phyloP scores from a whole-genome alignment of 257 asterid genomes.

The Solanum paucissectum region DNA sequence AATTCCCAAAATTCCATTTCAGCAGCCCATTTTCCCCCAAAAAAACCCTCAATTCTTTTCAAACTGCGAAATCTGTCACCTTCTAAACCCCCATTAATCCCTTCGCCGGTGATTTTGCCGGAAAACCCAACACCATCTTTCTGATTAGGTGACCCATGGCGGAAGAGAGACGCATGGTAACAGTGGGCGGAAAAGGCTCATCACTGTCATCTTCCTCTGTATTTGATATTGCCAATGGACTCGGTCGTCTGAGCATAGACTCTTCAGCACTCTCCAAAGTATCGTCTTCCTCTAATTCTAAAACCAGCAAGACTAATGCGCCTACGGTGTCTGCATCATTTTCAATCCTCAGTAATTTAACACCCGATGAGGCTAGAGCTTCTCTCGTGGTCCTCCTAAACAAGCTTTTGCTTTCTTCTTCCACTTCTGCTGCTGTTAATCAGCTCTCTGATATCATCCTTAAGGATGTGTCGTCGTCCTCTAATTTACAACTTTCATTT shows the following conservation, averaged over 20 bases:
- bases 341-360: constrained; percentile 34
- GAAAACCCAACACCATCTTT: not conserved
- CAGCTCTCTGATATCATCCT: constrained; percentile 37
- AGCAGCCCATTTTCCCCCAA: not conserved
- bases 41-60: not conserved
- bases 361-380: constrained; percentile 43
- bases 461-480: constrained; percentile 2
- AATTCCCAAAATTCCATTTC: not conserved
- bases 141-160: not conserved
- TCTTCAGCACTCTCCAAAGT: constrained; percentile 44
- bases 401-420: constrained; percentile 40
- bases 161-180: constrained; percentile 32
- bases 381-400: constrained; percentile 50
- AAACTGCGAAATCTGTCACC: not conserved
- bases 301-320: not conserved
- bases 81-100: not conserved
- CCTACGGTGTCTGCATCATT: not conserved
- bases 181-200: constrained; percentile 63
- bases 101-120: not conserved
- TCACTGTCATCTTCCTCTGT: constrained; percentile 42
- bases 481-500: not conserved
- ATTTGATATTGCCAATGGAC: constrained; percentile 32
- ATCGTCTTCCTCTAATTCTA: constrained; percentile 10
- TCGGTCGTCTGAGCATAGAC: constrained; percentile 37
- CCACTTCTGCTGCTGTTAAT: constrained; percentile 11